Conservation (phyloP, 75 land plant species). For the Larix kaempferi region DNA sequence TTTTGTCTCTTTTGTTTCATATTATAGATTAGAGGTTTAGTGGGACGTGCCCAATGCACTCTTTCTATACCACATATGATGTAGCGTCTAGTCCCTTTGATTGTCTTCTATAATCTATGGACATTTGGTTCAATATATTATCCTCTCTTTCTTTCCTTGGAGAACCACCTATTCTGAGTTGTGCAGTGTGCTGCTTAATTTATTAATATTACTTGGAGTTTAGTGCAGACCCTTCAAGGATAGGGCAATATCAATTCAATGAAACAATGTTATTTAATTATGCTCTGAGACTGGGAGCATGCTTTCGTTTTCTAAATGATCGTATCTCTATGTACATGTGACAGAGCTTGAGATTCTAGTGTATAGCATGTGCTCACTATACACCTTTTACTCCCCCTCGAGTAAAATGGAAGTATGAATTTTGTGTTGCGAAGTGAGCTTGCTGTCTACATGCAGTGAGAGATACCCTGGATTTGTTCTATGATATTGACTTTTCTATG, state of each 20-base stretch:
- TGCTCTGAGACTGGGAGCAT: not conserved
- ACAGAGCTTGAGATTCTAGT: not conserved
- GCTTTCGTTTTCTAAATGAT: not conserved
- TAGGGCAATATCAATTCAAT: not conserved
- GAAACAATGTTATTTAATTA: not conserved
- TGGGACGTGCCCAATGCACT: not conserved
- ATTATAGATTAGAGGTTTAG: not conserved
- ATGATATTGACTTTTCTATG: conserved; percentile 9
- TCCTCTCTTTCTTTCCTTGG: not conserved
- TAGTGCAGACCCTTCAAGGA: not conserved
- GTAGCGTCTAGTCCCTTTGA: not conserved
- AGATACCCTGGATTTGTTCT: not conserved
- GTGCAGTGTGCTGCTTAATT: not conserved
- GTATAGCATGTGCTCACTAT: not conserved
- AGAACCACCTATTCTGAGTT: not conserved
- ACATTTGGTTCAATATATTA: not conserved
- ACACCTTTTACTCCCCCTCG: too few relatives aligned
- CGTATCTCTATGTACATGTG: not conserved
- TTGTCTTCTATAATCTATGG: not conserved
- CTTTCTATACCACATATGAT: not conserved
- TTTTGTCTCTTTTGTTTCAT: too few relatives aligned
- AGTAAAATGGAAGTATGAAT: not conserved
- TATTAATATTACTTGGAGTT: not conserved
- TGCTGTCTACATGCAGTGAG: too few relatives aligned
- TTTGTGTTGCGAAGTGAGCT: not conserved